These are phyloP conservation scores for Citrus cavaleriei DNA, from an alignment of 345 rosid genomes.

Conservation along the genomic window DNA sequence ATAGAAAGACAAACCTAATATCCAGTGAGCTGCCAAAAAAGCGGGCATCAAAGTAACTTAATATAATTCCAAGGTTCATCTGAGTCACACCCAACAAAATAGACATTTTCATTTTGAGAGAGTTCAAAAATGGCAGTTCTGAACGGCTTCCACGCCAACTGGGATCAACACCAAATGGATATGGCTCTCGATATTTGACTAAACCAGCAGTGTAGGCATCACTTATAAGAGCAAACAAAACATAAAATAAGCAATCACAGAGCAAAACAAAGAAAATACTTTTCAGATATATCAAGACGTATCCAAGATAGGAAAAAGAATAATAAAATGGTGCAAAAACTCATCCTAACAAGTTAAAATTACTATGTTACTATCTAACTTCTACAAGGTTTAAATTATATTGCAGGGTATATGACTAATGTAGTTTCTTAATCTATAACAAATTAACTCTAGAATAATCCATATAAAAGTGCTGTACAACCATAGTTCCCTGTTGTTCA, in stretches of 20 bases:
- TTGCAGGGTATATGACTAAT: neutral
- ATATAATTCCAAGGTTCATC: constrained; percentile 83
- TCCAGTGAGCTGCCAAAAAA: constrained; percentile 72
- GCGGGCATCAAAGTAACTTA: constrained; percentile 90
- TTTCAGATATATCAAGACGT: neutral
- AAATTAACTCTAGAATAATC: neutral
- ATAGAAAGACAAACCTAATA: constrained; percentile 48
- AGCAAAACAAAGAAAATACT: neutral
- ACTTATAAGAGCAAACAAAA: constrained; percentile 40
- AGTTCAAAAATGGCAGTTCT: constrained; percentile 89
- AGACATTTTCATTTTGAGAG: constrained; percentile 99
- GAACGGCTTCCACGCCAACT: constrained; percentile 99
- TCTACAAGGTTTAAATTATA: neutral
- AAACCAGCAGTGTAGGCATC: constrained; percentile 75
- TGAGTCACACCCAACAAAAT: constrained; percentile 87
- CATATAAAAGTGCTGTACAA: neutral
- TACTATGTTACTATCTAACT: neutral
- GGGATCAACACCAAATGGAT: constrained; percentile 98
- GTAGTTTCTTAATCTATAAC: neutral
- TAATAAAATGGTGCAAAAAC: neutral
- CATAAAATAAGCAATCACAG: neutral
- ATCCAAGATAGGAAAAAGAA: neutral
- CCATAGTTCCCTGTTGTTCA: neutral
- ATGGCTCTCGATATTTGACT: constrained; percentile 72
- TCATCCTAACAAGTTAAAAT: neutral